Evolutionary conservation across 2,329 filamentous ascomycete genomes (phyloP), one percentile per base, ranked within the genome.

Genomic region (Fusarium subtropicale): DNA sequence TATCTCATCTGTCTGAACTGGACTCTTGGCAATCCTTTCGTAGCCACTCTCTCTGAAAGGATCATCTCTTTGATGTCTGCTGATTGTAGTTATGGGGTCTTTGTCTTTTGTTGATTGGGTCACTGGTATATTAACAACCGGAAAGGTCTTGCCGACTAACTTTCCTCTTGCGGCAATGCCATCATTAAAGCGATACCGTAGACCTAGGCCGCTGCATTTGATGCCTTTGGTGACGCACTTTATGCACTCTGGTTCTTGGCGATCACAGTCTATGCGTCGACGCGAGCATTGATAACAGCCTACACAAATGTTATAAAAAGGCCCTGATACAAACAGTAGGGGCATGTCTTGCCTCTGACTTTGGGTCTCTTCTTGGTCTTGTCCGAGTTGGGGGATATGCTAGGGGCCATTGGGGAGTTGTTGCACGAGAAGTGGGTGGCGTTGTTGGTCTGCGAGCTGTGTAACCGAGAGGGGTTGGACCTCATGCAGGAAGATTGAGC

Each of bases 281-380:
- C 68, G 71, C 6, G 71, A 73, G 16, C 71, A 73, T 46, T 73
- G 68, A 15, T 73, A 73, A 7, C 71, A 73, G 7, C 71, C 71
- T 39, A 13, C 7, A 39, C 15, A 4, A 7, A 15, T 22, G 11
- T 39, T 22, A 22, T 39, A 12, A 22, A 13, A 39, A 13, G n/a
- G 2, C 12, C n/a, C 12, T 39, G n/a, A 15, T n/a, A 13, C 11
- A 39, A 13, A 12, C 11, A 15, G n/a, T 7, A 20, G 4, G 20
- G 7, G 34, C 4, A 36, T 8, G 15, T 1, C 5, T 38, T n/a
- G 64, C 67, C 67, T 68, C 59, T 71, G 1, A 69, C 55, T 39
- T 69, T 69, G 11, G 67, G 67, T 15, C 67, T 64, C 26, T 69
- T 69, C 24, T 64, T 69, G 9, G 16, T 30, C 24, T 55, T 64